A percentile compares a stretch with the other conserved stretches of the same genome.
phyloP scores from a whole-genome alignment of 176 grass and related monocot species.

The Triticum dicoccoides region DNA sequence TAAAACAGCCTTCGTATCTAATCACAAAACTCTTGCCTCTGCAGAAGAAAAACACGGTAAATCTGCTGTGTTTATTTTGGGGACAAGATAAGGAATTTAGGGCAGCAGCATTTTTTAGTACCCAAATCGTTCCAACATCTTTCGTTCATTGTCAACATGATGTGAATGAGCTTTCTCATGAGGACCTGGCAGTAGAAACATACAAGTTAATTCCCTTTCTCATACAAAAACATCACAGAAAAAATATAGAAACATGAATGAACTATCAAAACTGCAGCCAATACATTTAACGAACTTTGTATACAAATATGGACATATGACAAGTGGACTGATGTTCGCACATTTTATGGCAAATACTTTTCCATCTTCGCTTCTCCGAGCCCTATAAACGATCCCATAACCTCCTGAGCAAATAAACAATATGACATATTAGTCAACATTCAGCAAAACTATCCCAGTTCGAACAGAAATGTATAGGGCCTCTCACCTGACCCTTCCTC shows the following conservation, averaged over 20 bases:
- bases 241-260: background rate
- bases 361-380: constrained; percentile 61
- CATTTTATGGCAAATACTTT: constrained; percentile 90
- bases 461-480: background rate
- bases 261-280: background rate
- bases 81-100: background rate
- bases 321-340: constrained; percentile 31
- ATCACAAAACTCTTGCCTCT: constrained; percentile 75
- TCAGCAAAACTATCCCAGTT: background rate
- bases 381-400: constrained; percentile 89
- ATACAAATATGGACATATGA: background rate
- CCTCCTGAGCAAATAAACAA: constrained; percentile 57
- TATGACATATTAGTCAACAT: constrained; percentile 13
- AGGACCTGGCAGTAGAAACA: constrained; percentile 59
- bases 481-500: constrained; percentile 95
- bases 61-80: background rate
- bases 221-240: background rate
- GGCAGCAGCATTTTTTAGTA: constrained; percentile 32
- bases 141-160: constrained; percentile 85
- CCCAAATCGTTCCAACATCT: constrained; percentile 94
- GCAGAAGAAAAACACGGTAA: constrained; percentile 31
- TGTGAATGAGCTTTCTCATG: constrained; percentile 82
- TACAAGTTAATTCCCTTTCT: constrained; percentile 30
- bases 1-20: constrained; percentile 66
- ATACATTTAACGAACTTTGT: constrained; percentile 6